These are phyloP conservation scores for Rubia peregrina DNA, from an alignment of 305 asterid genomes.

Conservation along the genomic window DNA sequence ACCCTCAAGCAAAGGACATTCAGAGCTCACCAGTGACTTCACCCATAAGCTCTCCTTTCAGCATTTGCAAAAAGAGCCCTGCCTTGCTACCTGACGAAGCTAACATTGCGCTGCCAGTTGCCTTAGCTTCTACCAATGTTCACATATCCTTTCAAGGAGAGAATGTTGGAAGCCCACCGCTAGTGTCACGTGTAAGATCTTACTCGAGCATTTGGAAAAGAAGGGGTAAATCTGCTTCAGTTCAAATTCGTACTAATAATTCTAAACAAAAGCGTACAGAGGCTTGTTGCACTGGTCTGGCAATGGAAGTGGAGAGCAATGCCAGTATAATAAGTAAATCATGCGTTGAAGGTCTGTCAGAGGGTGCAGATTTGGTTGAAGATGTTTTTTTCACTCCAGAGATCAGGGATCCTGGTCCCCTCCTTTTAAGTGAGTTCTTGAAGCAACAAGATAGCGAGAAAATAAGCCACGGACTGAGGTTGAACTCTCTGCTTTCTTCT, in stretches of 20 bases:
- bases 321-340: not conserved
- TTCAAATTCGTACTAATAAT: not conserved
- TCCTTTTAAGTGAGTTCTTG: not conserved
- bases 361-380: not conserved
- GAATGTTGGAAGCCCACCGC: constrained; percentile 1
- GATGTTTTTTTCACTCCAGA: constrained; percentile 1
- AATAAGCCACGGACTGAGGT: not conserved
- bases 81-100: not conserved
- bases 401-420: not conserved
- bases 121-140: not conserved
- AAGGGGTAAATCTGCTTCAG: constrained; percentile 8
- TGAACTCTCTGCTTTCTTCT: constrained; percentile 5
- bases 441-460: not conserved
- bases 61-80: not conserved
- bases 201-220: constrained; percentile 6
- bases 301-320: not conserved
- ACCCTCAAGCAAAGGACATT: not conserved
- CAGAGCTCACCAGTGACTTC: constrained; percentile 2
- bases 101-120: not conserved
- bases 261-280: not conserved
- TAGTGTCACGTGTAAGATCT: not conserved
- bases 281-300: not conserved
- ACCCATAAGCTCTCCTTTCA: not conserved
- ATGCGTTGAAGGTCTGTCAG: not conserved
- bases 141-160: not conserved